A percentile compares a stretch with the other conserved stretches of the same genome.
Evolutionary conservation across 148 eudicot genomes (phyloP).

Genomic region (Vaccinium myrtillus): DNA sequence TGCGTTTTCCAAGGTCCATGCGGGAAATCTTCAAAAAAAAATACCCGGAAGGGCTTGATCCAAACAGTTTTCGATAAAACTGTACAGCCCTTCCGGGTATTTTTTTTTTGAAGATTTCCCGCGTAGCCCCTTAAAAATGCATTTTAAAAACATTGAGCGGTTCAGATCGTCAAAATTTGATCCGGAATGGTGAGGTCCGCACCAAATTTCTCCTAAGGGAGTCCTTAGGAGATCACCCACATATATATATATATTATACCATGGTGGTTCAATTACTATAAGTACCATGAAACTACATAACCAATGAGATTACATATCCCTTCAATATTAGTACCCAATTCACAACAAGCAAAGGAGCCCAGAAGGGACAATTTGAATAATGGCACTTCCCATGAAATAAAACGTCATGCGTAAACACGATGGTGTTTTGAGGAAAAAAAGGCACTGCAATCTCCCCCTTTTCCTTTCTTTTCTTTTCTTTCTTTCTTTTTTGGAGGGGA

Average conservation of each 20-base stretch:
- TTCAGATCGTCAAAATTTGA: too few species aligned
- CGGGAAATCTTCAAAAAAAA: too few species aligned
- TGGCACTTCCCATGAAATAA: not conserved
- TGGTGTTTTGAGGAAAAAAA: not conserved
- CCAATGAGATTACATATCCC: not conserved
- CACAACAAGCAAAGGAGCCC: not conserved
- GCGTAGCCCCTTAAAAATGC: too few species aligned
- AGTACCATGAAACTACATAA: not conserved
- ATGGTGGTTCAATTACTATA: not conserved
- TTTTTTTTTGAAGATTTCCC: too few species aligned
- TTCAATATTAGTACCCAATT: not conserved
- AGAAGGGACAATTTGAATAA: not conserved
- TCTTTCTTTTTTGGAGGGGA: not conserved
- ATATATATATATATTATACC: not conserved
- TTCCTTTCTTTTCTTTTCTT: not conserved
- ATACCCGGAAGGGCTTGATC: too few species aligned
- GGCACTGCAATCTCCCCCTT: not conserved
- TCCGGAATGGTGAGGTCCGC: too few species aligned
- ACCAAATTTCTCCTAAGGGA: too few species aligned
- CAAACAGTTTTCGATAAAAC: too few species aligned
- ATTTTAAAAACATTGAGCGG: too few species aligned
- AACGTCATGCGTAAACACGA: not conserved
- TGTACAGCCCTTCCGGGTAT: too few species aligned
- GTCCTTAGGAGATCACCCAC: too few species aligned
- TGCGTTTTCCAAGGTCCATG: too few species aligned